phyloP scores from a whole-genome alignment of 139 green algal species.

The Chlamydomonas asymmetrica region DNA sequence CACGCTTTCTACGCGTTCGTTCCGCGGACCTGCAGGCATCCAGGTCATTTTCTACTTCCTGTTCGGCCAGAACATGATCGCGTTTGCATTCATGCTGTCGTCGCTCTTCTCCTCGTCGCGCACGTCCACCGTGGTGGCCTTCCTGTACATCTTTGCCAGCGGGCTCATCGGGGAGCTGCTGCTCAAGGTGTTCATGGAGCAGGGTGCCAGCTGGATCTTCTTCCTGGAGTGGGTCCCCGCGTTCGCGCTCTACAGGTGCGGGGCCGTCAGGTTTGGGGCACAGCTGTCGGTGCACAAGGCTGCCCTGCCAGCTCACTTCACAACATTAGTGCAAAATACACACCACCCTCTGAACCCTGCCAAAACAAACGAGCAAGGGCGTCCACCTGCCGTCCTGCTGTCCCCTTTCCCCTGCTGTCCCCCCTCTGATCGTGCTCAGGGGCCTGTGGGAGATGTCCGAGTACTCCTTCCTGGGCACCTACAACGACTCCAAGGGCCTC shows the following conservation, averaged over 20 bases:
- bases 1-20: not conserved
- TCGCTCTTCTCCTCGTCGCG: slow-evolving; percentile 67
- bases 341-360: too few relatives aligned
- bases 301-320: too few relatives aligned
- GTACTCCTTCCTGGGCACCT: slow-evolving; percentile 53
- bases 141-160: slow-evolving; percentile 80
- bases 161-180: slow-evolving; percentile 68
- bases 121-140: slow-evolving; percentile 71
- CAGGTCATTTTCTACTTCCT: slow-evolving; percentile 87
- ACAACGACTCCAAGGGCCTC: slow-evolving; percentile 51
- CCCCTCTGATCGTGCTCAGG: slow-evolving; percentile 12
- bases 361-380: too few relatives aligned
- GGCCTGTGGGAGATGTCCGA: slow-evolving; percentile 63
- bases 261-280: too few relatives aligned
- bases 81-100: slow-evolving; percentile 80
- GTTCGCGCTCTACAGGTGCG: slow-evolving; percentile 36
- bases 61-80: slow-evolving; percentile 84
- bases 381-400: not conserved
- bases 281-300: not conserved
- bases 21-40: slow-evolving; percentile 29
- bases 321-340: too few relatives aligned
- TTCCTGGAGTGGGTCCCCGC: slow-evolving; percentile 45
- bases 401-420: not conserved
- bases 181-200: slow-evolving; percentile 34
- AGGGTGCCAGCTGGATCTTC: slow-evolving; percentile 24